Percentiles rank a stretch among this genome's conserved stretches.
These are phyloP conservation scores for Fusarium haematococcum DNA, from an alignment of 2,329 filamentous ascomycete genomes.

Conservation along the genomic window DNA sequence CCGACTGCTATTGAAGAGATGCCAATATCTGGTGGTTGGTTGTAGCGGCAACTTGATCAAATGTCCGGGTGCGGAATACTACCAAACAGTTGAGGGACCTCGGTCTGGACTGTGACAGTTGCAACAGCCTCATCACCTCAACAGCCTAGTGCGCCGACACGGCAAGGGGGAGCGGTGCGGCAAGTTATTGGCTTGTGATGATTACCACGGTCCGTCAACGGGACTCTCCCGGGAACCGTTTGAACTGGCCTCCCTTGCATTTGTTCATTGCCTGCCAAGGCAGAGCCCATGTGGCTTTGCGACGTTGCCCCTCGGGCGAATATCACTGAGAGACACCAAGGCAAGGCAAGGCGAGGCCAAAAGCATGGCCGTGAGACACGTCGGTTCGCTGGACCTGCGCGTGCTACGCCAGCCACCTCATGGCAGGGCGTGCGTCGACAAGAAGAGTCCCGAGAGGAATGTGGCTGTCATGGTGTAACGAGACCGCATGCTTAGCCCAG, in stretches of 20 bases:
- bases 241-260: slow-evolving; percentile 30
- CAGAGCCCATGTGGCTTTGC: slow-evolving; percentile 33
- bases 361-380: slow-evolving; percentile 37
- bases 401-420: slow-evolving; percentile 30
- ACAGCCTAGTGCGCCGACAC: slow-evolving; percentile 1
- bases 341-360: slow-evolving; percentile 2
- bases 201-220: slow-evolving; percentile 28
- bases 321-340: slow-evolving; percentile 11
- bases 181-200: slow-evolving; percentile 16
- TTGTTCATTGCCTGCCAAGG: slow-evolving; percentile 8
- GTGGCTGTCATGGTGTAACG: slow-evolving; percentile 18
- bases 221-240: slow-evolving; percentile 29
- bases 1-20: neutral
- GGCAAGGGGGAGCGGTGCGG: slow-evolving; percentile 22
- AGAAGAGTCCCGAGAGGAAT: slow-evolving; percentile 18
- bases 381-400: slow-evolving; percentile 5
- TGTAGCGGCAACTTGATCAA: slow-evolving; percentile 4
- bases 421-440: slow-evolving; percentile 24
- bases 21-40: slow-evolving; percentile 8
- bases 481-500: slow-evolving; percentile 3
- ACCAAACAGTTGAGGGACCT: slow-evolving; percentile 9
- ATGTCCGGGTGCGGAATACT: neutral
- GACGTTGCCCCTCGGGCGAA: neutral
- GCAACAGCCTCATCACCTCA: slow-evolving; percentile 7
- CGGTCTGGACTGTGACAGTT: neutral